Conservation (phyloP, 1,284 basidiomycete species). For the Volvariella volvacea region DNA sequence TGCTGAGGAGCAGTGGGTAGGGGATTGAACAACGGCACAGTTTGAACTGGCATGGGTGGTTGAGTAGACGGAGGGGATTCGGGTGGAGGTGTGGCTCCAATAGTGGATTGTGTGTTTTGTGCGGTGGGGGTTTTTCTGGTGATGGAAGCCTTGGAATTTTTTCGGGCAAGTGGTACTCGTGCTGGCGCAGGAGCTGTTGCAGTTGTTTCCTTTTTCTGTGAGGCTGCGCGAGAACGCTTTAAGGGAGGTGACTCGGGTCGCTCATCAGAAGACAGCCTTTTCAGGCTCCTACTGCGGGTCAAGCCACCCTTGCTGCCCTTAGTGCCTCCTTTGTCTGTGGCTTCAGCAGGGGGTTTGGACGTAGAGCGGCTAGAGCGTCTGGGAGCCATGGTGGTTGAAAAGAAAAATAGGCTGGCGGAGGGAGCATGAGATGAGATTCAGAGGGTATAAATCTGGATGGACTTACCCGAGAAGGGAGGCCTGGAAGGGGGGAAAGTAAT, state of each 20-base stretch:
- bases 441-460: too few relatives aligned
- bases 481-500: not conserved
- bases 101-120: constrained; percentile 7
- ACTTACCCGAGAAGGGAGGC: too few relatives aligned
- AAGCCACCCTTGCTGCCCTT: constrained; percentile 13
- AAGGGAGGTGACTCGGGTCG: constrained; percentile 33
- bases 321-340: not conserved
- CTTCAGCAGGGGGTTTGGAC: constrained; percentile 19
- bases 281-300: constrained; percentile 27
- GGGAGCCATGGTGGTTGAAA: constrained; percentile 27
- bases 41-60: constrained; percentile 22
- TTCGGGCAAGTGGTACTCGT: constrained; percentile 19
- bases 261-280: constrained; percentile 38
- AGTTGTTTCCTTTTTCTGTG: constrained; percentile 18
- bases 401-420: constrained; percentile 4
- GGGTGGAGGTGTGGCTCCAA: constrained; percentile 12
- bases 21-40: constrained; percentile 52
- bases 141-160: constrained; percentile 23
- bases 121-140: not conserved
- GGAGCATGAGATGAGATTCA: too few relatives aligned
- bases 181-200: constrained; percentile 18
- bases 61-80: constrained; percentile 8
- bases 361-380: constrained; percentile 46
- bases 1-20: constrained; percentile 47
- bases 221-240: constrained; percentile 33